Evolutionary conservation across 257 asterid genomes (phyloP).

Genomic region (Penstemon eatonii): DNA sequence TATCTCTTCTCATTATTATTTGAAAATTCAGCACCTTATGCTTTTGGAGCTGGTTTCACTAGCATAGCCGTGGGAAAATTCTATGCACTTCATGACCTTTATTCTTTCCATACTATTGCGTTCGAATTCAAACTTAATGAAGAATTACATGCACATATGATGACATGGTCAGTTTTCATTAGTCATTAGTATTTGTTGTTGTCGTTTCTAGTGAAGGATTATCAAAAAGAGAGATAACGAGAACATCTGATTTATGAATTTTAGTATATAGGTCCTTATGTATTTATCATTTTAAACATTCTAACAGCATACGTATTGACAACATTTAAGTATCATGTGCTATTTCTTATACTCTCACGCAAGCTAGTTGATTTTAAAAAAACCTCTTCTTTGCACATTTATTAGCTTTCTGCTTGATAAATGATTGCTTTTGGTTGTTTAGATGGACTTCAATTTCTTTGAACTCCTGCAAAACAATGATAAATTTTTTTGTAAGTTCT

Average conservation of each 20-base stretch:
- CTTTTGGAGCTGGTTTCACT: neutral
- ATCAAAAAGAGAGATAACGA: neutral
- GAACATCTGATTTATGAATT: neutral
- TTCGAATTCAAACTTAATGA: neutral
- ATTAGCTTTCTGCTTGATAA: constrained; percentile 10
- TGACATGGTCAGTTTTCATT: neutral
- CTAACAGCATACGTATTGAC: neutral
- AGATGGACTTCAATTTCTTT: neutral
- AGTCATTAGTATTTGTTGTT: neutral
- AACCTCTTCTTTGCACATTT: neutral
- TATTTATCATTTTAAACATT: neutral
- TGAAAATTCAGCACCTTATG: neutral
- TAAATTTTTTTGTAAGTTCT: constrained; percentile 10
- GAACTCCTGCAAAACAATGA: constrained; percentile 12
- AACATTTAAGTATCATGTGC: constrained; percentile 4
- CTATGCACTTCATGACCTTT: neutral
- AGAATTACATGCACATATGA: neutral
- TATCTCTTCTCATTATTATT: too few relatives aligned
- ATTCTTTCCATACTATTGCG: neutral
- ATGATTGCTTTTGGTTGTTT: constrained; percentile 6
- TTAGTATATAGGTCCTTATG: too few relatives aligned
- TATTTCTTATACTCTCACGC: constrained; percentile 7
- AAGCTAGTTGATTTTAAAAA: neutral
- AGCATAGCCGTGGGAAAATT: neutral
- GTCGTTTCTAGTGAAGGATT: neutral